phyloP scores from a whole-genome alignment of 257 asterid genomes.

The Solanum pimpinellifolium region DNA sequence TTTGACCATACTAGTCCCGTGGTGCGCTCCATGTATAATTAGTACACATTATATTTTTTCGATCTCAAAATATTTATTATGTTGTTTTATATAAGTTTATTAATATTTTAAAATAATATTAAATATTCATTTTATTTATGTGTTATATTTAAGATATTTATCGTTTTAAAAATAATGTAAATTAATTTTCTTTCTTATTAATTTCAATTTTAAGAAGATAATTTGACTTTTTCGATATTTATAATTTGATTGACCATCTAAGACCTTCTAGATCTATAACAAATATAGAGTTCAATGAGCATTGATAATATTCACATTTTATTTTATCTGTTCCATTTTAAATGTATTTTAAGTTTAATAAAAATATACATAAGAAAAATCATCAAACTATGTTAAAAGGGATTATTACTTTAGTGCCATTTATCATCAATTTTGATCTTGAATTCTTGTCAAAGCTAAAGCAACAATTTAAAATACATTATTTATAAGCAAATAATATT shows the following conservation, averaged over 20 bases:
- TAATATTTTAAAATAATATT: no score
- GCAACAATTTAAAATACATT: no score
- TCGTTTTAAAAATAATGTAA: not conserved
- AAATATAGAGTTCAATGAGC: not conserved
- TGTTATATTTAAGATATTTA: not conserved
- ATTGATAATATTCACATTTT: not conserved
- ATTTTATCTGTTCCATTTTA: not conserved
- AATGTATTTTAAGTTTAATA: no score
- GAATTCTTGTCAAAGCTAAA: no score
- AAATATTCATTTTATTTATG: not conserved
- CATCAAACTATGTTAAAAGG: no score
- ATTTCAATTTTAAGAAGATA: not conserved
- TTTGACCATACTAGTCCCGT: not conserved
- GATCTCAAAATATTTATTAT: not conserved
- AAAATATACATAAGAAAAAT: no score
- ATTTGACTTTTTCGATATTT: not conserved
- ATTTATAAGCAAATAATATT: not conserved
- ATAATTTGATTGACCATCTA: not conserved
- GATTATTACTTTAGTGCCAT: no score
- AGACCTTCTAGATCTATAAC: not conserved
- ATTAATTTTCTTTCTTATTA: not conserved
- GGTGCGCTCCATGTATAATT: not conserved
- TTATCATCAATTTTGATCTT: no score
- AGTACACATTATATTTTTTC: not conserved
- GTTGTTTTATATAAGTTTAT: no score